These are phyloP conservation scores for Fistulina hepatica DNA, from an alignment of 1,284 basidiomycete genomes.

Conservation along the genomic window DNA sequence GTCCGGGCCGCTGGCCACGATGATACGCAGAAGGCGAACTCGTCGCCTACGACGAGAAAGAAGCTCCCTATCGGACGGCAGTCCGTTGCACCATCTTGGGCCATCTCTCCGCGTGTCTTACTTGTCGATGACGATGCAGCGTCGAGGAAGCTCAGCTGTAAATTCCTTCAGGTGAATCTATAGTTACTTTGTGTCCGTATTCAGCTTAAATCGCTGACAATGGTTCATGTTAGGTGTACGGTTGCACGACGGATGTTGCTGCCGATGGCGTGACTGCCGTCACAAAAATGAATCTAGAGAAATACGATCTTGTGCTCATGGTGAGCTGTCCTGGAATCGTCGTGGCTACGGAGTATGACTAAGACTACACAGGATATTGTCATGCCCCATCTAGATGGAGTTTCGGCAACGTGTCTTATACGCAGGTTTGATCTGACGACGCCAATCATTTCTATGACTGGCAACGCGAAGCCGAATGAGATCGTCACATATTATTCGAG, in stretches of 20 bases:
- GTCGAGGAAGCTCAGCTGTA: constrained; percentile 77
- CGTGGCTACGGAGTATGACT: constrained; percentile 1
- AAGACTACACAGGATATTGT: constrained; percentile 63
- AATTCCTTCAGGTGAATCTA: constrained; percentile 76
- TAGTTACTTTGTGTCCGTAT: constrained; percentile 2
- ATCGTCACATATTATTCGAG: constrained; percentile 84
- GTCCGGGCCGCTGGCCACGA: constrained; percentile 1
- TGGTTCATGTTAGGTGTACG: too few species aligned
- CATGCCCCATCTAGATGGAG: constrained; percentile 88
- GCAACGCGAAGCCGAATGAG: constrained; percentile 84
- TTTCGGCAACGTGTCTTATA: constrained; percentile 86
- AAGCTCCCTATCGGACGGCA: constrained; percentile 58
- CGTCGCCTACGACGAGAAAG: constrained; percentile 16
- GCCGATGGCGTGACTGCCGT: constrained; percentile 92
- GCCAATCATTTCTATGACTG: constrained; percentile 96
- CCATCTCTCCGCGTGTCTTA: constrained; percentile 76
- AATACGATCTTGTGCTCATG: constrained; percentile 94
- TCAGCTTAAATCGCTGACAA: too few species aligned
- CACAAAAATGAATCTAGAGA: constrained; percentile 90
- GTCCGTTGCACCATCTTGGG: constrained; percentile 83
- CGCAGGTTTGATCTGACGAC: constrained; percentile 91
- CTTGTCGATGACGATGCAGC: constrained; percentile 95
- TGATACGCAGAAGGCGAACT: constrained; percentile 13
- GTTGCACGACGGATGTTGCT: constrained; percentile 89
- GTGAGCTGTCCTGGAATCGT: constrained; percentile 39